Base-by-base conservation (phyloP, 805 yeast genomes). In the Lachancea sp. region DNA sequence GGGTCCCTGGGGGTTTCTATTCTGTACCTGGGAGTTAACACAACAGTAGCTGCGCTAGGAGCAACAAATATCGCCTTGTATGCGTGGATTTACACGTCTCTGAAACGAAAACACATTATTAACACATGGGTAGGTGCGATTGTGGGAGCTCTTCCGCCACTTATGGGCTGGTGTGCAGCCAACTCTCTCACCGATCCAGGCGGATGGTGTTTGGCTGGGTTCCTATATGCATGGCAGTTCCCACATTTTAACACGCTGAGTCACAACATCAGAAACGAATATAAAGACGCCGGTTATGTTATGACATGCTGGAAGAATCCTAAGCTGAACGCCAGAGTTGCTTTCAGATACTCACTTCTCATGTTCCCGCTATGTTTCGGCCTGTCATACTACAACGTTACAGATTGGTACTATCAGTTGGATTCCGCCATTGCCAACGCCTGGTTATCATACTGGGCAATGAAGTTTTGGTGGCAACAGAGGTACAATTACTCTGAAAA, bases 141-240 rank as follows among this genome's bases (percentile, higher is more conserved):
- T n/a, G 99, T 93, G 3, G 99, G 99, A 3, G 99, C 97, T 0
- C 85, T 93, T 38, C 99, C 99, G 0, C 99, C 99, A 17, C 73
- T 93, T 41, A 93, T 93, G 99, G 99, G 99, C 2, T 93, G 99
- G 99, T 96, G 96, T 2, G 88, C 91, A 0, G 85, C 96, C 11
- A 79, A 87, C 3, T 77, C 89, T 0, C 66, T 90, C 31, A 53
- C 74, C 2, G 86, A 88, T 51, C 96, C 98, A 0, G 97, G 93
- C 7, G 95, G 95, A 3, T 91, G 98, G 98, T 80, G 90, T 59
- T 69, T 93, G 19, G 97, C 97, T 1, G 87, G 84, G 0, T 68
- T 93, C 42, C 68, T 93, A 33, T 93, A 85, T 60, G 96, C 97
- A 6, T 93, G 99, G 99, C 99, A 93, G 65, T 93, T 93, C 65